Evolutionary conservation across 192 early-diverging fungal species (phyloP).

Genomic region (Martensiomyces pterosporus): DNA sequence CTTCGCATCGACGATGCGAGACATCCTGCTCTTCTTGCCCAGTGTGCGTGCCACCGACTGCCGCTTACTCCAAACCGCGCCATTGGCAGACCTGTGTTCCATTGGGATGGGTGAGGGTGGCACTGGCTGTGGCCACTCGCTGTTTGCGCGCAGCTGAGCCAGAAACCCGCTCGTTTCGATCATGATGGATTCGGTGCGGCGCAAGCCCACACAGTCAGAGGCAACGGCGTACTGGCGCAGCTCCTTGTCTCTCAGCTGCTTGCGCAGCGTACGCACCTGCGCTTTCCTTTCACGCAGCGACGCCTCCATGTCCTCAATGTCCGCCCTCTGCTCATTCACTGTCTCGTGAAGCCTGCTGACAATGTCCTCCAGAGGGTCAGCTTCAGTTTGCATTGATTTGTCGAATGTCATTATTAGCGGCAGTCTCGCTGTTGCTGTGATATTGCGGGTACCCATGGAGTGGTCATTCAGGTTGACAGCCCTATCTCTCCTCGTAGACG

Average conservation of each 20-base stretch:
- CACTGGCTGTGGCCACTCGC: neutral
- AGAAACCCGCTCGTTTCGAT: neutral
- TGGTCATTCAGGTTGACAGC: neutral
- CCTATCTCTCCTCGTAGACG: no score
- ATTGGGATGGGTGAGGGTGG: neutral
- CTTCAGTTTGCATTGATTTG: neutral
- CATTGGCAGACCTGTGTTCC: no score
- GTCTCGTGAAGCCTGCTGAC: slow-evolving; percentile 16
- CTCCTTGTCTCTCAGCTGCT: slow-evolving; percentile 24
- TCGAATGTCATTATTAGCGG: neutral
- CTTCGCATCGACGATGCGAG: neutral
- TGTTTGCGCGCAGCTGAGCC: neutral
- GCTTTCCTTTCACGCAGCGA: slow-evolving; percentile 21
- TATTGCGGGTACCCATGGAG: neutral
- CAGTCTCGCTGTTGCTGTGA: no score
- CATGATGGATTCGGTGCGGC: slow-evolving; percentile 24
- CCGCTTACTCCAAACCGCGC: neutral
- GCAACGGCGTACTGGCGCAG: slow-evolving; percentile 31
- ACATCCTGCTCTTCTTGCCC: neutral
- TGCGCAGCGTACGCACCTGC: slow-evolving; percentile 25
- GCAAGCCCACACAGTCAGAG: slow-evolving; percentile 21
- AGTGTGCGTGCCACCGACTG: neutral
- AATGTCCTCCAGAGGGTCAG: neutral
- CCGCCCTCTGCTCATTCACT: slow-evolving; percentile 17
- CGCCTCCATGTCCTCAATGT: slow-evolving; percentile 28